Conservation (phyloP, 1,284 basidiomycete genomes). For the Termitomyces sp. region DNA sequence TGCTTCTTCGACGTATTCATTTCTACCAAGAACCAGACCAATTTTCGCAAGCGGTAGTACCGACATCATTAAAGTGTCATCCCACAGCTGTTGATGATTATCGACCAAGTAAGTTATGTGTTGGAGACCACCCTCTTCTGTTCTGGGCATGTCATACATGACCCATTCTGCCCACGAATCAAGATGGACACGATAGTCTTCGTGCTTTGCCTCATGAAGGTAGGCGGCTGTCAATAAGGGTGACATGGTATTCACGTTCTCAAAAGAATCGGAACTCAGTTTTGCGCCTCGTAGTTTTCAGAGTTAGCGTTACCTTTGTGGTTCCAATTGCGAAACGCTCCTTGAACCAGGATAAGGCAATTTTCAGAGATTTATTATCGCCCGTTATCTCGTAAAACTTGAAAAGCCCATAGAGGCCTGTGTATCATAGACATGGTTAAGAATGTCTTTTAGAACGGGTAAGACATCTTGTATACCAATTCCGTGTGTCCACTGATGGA, state of each 20-base stretch:
- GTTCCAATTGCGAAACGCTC: constrained; percentile 51
- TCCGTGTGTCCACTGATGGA: constrained; percentile 53
- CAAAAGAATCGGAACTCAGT: neutral
- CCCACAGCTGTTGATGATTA: constrained; percentile 59
- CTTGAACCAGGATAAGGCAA: constrained; percentile 52
- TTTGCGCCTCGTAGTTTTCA: neutral
- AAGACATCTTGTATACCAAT: constrained; percentile 27
- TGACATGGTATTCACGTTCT: constrained; percentile 68
- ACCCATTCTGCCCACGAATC: constrained; percentile 66
- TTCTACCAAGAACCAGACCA: constrained; percentile 49
- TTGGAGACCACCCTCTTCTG: constrained; percentile 56
- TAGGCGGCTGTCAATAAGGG: constrained; percentile 55
- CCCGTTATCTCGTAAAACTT: constrained; percentile 43
- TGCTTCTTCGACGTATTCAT: constrained; percentile 56
- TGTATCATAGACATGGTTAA: neutral
- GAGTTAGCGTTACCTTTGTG: constrained; percentile 36
- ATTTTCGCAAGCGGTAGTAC: constrained; percentile 60
- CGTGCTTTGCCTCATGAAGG: constrained; percentile 39
- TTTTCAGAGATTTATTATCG: constrained; percentile 38
- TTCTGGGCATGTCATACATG: constrained; percentile 55
- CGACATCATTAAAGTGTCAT: constrained; percentile 66
- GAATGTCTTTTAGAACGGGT: neutral
- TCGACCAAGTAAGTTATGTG: constrained; percentile 54
- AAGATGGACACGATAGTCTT: constrained; percentile 40
- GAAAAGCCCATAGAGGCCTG: constrained; percentile 41